phyloP scores from a whole-genome alignment of 352 stramenopile species.

The Globisporangium solare region DNA sequence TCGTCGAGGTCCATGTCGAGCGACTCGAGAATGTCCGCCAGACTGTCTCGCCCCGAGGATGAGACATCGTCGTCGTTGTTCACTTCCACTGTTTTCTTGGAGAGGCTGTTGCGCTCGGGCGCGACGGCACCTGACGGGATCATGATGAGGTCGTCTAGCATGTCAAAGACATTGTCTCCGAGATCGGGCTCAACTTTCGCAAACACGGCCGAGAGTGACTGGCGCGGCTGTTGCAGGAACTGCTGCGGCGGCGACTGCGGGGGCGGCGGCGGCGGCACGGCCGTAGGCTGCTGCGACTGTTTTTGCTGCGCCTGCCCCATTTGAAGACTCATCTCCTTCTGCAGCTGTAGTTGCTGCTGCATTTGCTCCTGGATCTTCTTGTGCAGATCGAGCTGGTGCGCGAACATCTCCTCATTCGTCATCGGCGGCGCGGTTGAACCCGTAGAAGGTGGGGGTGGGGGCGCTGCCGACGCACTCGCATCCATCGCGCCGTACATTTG shows the following conservation, averaged over 20 bases:
- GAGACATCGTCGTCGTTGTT: slow-evolving; percentile 25
- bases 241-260: slow-evolving; percentile 17
- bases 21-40: slow-evolving; percentile 81
- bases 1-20: slow-evolving; percentile 84
- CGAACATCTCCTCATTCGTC: slow-evolving; percentile 74
- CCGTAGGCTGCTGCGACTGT: slow-evolving; percentile 5
- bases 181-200: slow-evolving; percentile 74
- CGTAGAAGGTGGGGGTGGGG: slow-evolving; percentile 4
- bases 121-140: slow-evolving; percentile 52
- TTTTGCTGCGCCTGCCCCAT: slow-evolving; percentile 26
- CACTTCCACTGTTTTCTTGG: slow-evolving; percentile 37
- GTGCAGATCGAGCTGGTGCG: slow-evolving; percentile 78
- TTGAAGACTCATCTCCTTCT: slow-evolving; percentile 84
- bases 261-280: slow-evolving; percentile 1
- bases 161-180: slow-evolving; percentile 84
- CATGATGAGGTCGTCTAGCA: slow-evolving; percentile 86
- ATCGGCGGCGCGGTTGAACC: slow-evolving; percentile 28
- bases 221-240: slow-evolving; percentile 20
- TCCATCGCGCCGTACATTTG: slow-evolving; percentile 13
- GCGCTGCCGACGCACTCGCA: slow-evolving; percentile 9
- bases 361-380: slow-evolving; percentile 86
- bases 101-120: slow-evolving; percentile 57
- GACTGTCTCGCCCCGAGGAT: slow-evolving; percentile 48
- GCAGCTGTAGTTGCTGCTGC: slow-evolving; percentile 80
- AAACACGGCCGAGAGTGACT: slow-evolving; percentile 57